Conservation (phyloP, 345 rosid species). For the Cardamine occulta region DNA sequence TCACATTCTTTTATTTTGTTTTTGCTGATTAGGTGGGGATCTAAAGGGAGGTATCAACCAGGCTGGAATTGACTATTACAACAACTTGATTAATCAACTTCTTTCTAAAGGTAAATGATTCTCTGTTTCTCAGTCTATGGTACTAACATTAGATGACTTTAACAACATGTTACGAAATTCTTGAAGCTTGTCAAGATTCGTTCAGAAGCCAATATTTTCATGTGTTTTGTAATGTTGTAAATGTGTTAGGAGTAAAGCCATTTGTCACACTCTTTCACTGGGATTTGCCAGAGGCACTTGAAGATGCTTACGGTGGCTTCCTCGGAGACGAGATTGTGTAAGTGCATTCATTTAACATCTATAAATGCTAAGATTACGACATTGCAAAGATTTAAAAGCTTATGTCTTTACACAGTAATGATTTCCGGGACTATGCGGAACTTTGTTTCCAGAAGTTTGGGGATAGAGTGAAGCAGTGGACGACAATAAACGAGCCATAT, state of each 20-base stretch:
- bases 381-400: background rate
- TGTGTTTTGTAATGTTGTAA: background rate
- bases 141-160: background rate
- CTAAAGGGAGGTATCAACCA: slow-evolving; percentile 55
- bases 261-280: slow-evolving; percentile 52
- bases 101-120: slow-evolving; percentile 37
- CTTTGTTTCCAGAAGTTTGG: slow-evolving; percentile 52
- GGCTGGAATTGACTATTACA: slow-evolving; percentile 56
- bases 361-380: background rate
- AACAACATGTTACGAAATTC: background rate
- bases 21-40: slow-evolving; percentile 45
- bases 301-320: slow-evolving; percentile 52
- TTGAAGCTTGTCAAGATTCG: background rate
- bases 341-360: slow-evolving; percentile 28
- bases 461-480: slow-evolving; percentile 57
- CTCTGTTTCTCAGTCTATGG: slow-evolving; percentile 10
- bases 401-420: slow-evolving; percentile 36
- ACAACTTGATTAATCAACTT: slow-evolving; percentile 54
- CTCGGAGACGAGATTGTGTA: slow-evolving; percentile 48
- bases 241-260: slow-evolving; percentile 50
- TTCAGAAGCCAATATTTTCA: background rate
- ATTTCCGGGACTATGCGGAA: slow-evolving; percentile 51
- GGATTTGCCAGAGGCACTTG: slow-evolving; percentile 54
- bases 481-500: slow-evolving; percentile 50
- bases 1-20: background rate